A percentile compares a stretch with the other conserved stretches of the same genome.
phyloP scores from a whole-genome alignment of 2,329 filamentous ascomycete genomes.

The Apiospora saccharicola region DNA sequence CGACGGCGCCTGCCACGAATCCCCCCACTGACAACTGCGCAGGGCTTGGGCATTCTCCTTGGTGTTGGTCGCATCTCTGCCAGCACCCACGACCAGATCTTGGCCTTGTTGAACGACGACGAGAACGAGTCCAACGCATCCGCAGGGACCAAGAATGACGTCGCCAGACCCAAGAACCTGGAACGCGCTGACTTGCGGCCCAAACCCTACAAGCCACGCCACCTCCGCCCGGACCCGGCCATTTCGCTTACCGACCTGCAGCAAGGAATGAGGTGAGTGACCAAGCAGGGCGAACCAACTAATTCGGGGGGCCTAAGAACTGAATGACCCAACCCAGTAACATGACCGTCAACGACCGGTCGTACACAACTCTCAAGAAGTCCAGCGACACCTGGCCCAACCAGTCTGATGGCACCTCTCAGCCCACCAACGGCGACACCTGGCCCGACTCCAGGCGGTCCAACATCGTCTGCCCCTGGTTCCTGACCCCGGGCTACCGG shows the following conservation, averaged over 20 bases:
- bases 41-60: slow-evolving; percentile 38
- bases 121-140: neutral
- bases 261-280: neutral
- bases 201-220: neutral
- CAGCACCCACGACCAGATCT: slow-evolving; percentile 31
- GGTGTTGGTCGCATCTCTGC: slow-evolving; percentile 32
- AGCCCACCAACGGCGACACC: neutral
- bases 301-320: neutral
- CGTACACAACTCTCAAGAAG: neutral
- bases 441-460: neutral
- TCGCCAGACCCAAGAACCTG: neutral
- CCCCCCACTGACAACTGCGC: slow-evolving; percentile 30
- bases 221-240: neutral
- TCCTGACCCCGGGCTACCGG: slow-evolving; percentile 29
- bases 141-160: neutral
- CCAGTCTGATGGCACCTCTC: neutral
- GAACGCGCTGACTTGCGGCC: neutral
- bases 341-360: neutral
- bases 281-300: neutral
- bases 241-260: neutral
- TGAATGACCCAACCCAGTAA: neutral
- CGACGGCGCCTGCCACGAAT: neutral
- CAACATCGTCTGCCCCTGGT: slow-evolving; percentile 36
- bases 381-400: neutral
- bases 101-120: slow-evolving; percentile 30